phyloP scores from a whole-genome alignment of 768 basidiomycete genomes.

The Cystobasidium tubakii region DNA sequence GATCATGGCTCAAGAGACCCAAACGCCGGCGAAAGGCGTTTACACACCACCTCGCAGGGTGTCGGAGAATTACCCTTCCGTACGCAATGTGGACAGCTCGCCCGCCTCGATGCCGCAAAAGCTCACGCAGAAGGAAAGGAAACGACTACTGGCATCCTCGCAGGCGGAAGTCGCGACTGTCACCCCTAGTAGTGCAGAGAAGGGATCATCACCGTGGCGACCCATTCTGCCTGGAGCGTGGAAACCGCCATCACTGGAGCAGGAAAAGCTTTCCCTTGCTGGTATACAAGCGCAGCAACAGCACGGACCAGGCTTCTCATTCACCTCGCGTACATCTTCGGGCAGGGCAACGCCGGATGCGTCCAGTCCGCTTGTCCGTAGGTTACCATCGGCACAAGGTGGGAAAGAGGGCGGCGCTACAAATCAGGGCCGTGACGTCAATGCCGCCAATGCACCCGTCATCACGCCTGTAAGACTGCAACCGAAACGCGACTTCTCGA shows the following conservation, averaged over 20 bases:
- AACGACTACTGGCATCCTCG: constrained; percentile 21
- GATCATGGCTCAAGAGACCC: constrained; percentile 27
- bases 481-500: background rate
- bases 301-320: background rate
- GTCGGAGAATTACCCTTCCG: background rate
- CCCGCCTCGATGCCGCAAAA: background rate
- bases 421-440: background rate
- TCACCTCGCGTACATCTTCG: background rate
- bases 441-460: constrained; percentile 38
- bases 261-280: background rate
- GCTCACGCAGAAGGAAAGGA: constrained; percentile 32
- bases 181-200: background rate
- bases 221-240: constrained; percentile 23
- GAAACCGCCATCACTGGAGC: background rate
- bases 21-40: background rate
- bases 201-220: background rate
- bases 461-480: constrained; percentile 39
- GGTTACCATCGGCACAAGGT: background rate
- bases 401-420: background rate
- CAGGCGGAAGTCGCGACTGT: background rate
- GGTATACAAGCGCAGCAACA: background rate
- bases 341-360: constrained; percentile 2
- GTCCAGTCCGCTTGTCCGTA: background rate
- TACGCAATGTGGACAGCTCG: background rate
- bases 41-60: background rate